Conservation (phyloP, 768 basidiomycete genomes). For the Piloderma croceum region DNA sequence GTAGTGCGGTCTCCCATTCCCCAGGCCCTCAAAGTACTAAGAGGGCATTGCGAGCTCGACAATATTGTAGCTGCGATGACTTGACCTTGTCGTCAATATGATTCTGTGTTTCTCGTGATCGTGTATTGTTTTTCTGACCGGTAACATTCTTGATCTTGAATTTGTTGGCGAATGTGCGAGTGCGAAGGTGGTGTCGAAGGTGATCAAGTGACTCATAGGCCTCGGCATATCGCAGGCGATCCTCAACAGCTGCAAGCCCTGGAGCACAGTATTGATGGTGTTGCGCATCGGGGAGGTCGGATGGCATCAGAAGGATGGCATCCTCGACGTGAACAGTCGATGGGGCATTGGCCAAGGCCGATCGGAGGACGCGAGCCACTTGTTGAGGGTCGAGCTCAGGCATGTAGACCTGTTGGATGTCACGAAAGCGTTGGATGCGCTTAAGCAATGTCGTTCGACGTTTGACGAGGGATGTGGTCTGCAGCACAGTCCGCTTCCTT, state of each 20-base stretch:
- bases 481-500: background rate
- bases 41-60: slow-evolving; percentile 1
- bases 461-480: background rate
- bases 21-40: background rate
- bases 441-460: background rate
- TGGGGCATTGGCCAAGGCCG: background rate
- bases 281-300: background rate
- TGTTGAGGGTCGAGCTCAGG: background rate
- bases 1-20: background rate
- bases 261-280: background rate
- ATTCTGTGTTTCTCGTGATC: slow-evolving; percentile 8
- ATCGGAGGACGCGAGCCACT: background rate
- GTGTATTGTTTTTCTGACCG: background rate
- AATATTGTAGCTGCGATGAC: background rate
- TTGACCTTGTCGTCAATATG: background rate
- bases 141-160: slow-evolving; percentile 4
- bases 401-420: background rate
- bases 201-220: slow-evolving; percentile 14
- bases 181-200: slow-evolving; percentile 6
- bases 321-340: background rate
- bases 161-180: slow-evolving; percentile 1
- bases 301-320: background rate
- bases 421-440: background rate
- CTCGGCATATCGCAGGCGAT: slow-evolving; percentile 12
- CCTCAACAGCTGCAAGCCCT: slow-evolving; percentile 5